Evolutionary conservation across 2,329 filamentous ascomycete genomes (phyloP).

Genomic region (Chrysoporthe deuterocubensis): DNA sequence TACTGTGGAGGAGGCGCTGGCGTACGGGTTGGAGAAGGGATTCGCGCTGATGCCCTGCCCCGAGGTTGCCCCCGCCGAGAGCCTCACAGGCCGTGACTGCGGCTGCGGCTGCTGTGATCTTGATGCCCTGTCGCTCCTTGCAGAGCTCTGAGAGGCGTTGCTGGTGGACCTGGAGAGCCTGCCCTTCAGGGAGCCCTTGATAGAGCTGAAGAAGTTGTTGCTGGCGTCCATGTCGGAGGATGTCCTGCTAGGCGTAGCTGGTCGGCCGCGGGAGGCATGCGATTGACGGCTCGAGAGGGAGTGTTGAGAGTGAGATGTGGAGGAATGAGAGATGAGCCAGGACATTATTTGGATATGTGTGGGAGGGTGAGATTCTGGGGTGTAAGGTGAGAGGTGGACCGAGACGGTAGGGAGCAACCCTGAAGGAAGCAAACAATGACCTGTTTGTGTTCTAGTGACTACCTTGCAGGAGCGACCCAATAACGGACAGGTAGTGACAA

Average conservation of each 20-base stretch:
- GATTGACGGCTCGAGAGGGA: neutral
- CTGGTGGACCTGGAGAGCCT: constrained; percentile 39
- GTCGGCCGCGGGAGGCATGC: neutral
- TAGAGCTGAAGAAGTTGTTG: constrained; percentile 33
- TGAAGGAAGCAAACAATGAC: neutral
- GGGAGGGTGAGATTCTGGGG: neutral
- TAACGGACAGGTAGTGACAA: neutral
- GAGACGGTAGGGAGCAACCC: too few relatives aligned
- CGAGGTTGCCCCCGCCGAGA: constrained; percentile 20
- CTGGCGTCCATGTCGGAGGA: constrained; percentile 17
- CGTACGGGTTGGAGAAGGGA: constrained; percentile 29
- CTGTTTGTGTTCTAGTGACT: neutral
- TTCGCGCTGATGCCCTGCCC: constrained; percentile 29
- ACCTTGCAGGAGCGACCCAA: neutral
- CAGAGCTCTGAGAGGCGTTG: constrained; percentile 17
- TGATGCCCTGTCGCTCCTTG: constrained; percentile 28
- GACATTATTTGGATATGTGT: constrained; percentile 22
- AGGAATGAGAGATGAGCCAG: constrained; percentile 21
- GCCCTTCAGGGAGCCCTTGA: constrained; percentile 41
- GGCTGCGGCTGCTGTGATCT: constrained; percentile 28
- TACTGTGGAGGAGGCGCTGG: constrained; percentile 29
- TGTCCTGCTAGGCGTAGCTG: constrained; percentile 15
- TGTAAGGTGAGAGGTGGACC: constrained; percentile 4
- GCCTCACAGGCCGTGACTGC: constrained; percentile 18
- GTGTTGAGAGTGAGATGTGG: constrained; percentile 21